Percentiles rank a stretch among this genome's conserved stretches.
Conservation (phyloP, 352 stramenopile genomes). For the Globisporangium spiculum region DNA sequence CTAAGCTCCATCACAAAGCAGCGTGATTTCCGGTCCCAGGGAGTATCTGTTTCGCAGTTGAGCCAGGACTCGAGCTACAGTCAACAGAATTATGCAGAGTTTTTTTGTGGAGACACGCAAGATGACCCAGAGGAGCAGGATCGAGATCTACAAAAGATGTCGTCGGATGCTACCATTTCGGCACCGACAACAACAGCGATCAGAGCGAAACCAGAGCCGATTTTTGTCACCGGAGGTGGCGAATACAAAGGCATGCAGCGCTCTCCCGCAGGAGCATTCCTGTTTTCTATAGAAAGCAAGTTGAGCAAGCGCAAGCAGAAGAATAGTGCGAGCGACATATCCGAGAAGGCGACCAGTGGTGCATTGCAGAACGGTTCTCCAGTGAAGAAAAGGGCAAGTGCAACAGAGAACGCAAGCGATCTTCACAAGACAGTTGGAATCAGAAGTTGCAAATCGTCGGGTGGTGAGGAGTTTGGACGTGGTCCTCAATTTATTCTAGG, state of each 20-base stretch:
- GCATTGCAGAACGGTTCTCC: not conserved
- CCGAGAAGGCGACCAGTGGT: not conserved
- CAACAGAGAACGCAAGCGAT: not conserved
- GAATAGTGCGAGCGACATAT: not conserved
- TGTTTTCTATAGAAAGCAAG: slow-evolving; percentile 26
- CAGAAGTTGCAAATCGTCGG: not conserved
- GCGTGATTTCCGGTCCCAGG: slow-evolving; percentile 6
- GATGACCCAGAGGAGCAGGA: slow-evolving; percentile 27
- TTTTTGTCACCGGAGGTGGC: not conserved
- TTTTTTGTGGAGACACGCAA: slow-evolving; percentile 58
- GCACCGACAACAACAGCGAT: not conserved
- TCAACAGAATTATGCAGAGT: slow-evolving; percentile 33
- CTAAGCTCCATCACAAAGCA: slow-evolving; percentile 15
- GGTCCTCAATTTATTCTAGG: not conserved
- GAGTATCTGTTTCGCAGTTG: slow-evolving; percentile 21
- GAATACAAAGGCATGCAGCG: not conserved
- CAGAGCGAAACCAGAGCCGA: not conserved
- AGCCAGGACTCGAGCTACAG: slow-evolving; percentile 21
- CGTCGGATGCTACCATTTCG: not conserved
- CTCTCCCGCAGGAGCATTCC: slow-evolving; percentile 22
- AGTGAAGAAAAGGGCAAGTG: not conserved
- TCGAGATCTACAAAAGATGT: not conserved
- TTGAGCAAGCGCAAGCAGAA: slow-evolving; percentile 20
- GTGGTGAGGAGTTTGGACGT: not conserved
- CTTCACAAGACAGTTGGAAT: not conserved